Percentiles rank a stretch among this genome's conserved stretches.
Conservation (phyloP, 73 alveolate genomes). For the Paramecium caudatum region DNA sequence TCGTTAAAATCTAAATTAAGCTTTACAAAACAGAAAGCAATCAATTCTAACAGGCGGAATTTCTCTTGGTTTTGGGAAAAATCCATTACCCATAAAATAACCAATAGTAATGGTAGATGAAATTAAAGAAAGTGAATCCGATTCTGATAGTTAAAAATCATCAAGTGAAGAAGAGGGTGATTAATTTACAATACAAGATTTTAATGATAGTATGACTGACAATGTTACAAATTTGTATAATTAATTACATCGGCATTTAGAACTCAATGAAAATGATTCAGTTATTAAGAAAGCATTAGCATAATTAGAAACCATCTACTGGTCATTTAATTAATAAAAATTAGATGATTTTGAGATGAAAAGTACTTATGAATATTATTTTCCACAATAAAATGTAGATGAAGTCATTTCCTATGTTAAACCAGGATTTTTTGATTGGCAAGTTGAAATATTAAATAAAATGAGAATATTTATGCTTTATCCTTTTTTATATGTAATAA, state of each 20-base stretch:
- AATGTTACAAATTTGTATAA: conserved; percentile 12
- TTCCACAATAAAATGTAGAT: not conserved
- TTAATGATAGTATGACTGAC: not conserved
- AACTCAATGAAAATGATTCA: not conserved
- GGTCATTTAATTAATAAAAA: not conserved
- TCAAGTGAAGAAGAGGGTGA: not conserved
- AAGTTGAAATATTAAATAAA: not conserved
- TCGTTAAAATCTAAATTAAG: not conserved
- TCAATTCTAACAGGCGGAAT: not conserved
- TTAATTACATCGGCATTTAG: not conserved
- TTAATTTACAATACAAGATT: not conserved
- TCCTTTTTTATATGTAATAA: conserved; percentile 22
- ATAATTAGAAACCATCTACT: conserved; percentile 5
- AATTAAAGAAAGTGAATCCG: not conserved
- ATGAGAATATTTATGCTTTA: not conserved
- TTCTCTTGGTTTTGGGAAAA: not conserved
- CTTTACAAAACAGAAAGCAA: not conserved
- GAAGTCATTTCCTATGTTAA: not conserved
- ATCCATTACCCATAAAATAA: not conserved
- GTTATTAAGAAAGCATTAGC: not conserved
- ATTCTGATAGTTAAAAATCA: not conserved
- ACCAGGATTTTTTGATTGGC: not conserved
- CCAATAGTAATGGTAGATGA: not conserved
- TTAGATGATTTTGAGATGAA: conserved; percentile 16
- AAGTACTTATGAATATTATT: not conserved